phyloP scores from a whole-genome alignment of 179 eudicot species.

The Silene coronaria region DNA sequence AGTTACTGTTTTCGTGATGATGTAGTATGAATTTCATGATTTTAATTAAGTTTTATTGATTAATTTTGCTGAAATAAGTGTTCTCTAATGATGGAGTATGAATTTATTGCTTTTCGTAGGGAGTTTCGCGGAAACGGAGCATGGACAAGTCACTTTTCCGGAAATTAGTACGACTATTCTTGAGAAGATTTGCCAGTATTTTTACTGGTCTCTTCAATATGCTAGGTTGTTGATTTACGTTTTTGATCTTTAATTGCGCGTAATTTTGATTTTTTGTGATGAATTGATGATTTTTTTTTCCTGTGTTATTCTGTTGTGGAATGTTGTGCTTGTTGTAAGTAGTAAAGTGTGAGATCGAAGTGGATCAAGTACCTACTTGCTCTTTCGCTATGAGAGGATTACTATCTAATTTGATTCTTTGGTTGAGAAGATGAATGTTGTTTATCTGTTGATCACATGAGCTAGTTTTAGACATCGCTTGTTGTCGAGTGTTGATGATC shows the following conservation, averaged over 20 bases:
- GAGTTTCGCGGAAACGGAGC: constrained; percentile 70
- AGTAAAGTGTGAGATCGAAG: not conserved
- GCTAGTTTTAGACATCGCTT: no score
- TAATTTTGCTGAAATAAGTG: not conserved
- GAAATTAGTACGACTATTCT: constrained; percentile 82
- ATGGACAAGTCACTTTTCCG: constrained; percentile 70
- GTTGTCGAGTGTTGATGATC: no score
- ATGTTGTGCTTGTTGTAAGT: not conserved
- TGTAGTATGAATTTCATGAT: not conserved
- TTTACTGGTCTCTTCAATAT: constrained; percentile 92
- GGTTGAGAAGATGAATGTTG: no score
- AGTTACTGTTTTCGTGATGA: not conserved
- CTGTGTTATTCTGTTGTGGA: not conserved
- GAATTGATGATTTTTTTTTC: not conserved
- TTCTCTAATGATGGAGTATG: not conserved
- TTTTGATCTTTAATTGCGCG: not conserved
- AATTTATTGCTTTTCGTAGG: constrained; percentile 30
- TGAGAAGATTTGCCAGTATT: constrained; percentile 94
- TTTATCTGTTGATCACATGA: no score
- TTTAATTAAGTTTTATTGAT: not conserved
- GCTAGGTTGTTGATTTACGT: constrained; percentile 58
- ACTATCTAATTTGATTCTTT: no score
- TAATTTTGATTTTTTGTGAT: not conserved
- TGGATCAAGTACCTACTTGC: not conserved
- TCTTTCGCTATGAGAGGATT: not conserved